Percentiles rank a stretch among this genome's conserved stretches.
phyloP scores from a whole-genome alignment of 108 stramenopile genomes.

The Skeletonema grethae region DNA sequence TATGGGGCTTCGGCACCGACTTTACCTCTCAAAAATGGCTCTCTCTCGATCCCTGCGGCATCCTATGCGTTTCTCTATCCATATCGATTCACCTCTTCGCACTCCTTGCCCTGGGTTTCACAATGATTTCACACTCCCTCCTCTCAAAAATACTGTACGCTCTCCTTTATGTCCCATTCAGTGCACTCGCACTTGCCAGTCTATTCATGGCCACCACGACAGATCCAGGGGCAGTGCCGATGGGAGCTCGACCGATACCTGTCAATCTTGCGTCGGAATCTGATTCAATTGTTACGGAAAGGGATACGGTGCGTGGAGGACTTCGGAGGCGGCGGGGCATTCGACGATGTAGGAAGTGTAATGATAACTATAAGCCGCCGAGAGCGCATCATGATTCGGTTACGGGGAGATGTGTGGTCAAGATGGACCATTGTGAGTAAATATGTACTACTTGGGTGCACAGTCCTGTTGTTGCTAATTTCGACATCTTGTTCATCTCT shows the following conservation, averaged over 20 bases:
- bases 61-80: conserved; percentile 57
- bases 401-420: conserved; percentile 80
- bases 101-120: conserved; percentile 36
- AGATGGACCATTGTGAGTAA: conserved; percentile 55
- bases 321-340: conserved; percentile 51
- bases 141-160: conserved; percentile 49
- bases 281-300: conserved; percentile 22
- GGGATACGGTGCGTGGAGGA: conserved; percentile 32
- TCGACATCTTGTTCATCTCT: not conserved
- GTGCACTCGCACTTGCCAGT: conserved; percentile 54
- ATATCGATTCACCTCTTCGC: conserved; percentile 70
- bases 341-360: conserved; percentile 77
- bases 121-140: conserved; percentile 50
- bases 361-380: conserved; percentile 71
- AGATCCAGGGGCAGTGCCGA: conserved; percentile 84
- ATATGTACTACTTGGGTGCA: not conserved
- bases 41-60: conserved; percentile 70
- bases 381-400: conserved; percentile 89
- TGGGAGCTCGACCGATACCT: conserved; percentile 77
- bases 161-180: conserved; percentile 53
- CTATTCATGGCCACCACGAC: conserved; percentile 72
- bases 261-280: conserved; percentile 28
- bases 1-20: conserved; percentile 39
- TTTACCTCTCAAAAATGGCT: conserved; percentile 49
- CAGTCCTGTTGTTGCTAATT: not conserved